These are phyloP conservation scores for Mallotus repandus DNA, from an alignment of 441 rosid genomes.

Conservation along the genomic window DNA sequence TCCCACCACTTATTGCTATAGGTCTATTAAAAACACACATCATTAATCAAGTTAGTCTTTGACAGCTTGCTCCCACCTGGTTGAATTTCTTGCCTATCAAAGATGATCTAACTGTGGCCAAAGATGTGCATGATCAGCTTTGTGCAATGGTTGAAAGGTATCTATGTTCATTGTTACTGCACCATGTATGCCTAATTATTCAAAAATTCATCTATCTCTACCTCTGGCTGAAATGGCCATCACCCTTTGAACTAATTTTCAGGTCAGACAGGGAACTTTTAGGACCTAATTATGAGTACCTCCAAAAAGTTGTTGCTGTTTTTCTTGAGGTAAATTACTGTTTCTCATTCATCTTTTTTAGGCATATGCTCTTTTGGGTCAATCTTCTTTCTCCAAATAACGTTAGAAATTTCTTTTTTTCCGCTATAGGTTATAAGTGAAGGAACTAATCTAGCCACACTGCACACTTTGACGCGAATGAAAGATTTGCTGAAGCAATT, in stretches of 20 bases:
- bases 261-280: conserved; percentile 68
- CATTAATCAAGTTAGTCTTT: neutral
- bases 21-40: neutral
- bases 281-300: conserved; percentile 65
- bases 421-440: conserved; percentile 1
- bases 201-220: neutral
- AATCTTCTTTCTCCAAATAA: too few species aligned
- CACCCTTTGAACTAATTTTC: conserved; percentile 23
- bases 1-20: too few species aligned
- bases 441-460: conserved; percentile 9
- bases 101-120: conserved; percentile 81
- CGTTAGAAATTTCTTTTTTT: too few species aligned
- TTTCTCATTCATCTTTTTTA: neutral
- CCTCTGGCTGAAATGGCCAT: neutral
- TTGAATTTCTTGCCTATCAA: conserved; percentile 75
- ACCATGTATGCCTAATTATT: neutral
- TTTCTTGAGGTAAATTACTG: conserved; percentile 65
- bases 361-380: neutral
- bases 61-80: conserved; percentile 83
- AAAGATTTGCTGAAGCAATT: conserved; percentile 5
- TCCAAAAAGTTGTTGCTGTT: conserved; percentile 60
- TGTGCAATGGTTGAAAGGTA: conserved; percentile 91
- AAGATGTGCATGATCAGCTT: conserved; percentile 77
- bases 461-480: neutral
- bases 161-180: neutral